Evolutionary conservation across 73 alveolate species (phyloP).

Genomic region (Tetrahymena borealis): DNA sequence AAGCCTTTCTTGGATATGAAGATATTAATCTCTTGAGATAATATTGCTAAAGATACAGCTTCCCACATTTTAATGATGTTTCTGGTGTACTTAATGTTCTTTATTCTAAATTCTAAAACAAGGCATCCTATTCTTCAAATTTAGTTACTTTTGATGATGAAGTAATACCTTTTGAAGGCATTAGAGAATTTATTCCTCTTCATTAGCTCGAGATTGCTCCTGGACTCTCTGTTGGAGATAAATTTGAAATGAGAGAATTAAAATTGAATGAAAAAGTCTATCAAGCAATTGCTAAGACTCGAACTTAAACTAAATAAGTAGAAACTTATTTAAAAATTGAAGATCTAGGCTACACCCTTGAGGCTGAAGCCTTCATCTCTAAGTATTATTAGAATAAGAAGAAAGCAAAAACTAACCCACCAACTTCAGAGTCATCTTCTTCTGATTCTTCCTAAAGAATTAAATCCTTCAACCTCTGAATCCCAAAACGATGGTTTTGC

Average conservation of each 20-base stretch:
- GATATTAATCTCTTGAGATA: not conserved
- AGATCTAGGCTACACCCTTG: not conserved
- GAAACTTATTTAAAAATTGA: not conserved
- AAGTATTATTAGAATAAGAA: not conserved
- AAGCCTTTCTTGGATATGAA: not conserved
- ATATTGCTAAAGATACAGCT: not conserved
- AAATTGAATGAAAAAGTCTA: not conserved
- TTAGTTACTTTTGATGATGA: not conserved
- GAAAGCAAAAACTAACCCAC: not conserved
- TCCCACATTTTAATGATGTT: not conserved
- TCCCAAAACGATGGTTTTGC: constrained; percentile 1
- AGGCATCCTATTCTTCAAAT: not conserved
- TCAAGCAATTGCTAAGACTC: not conserved
- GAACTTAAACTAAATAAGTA: not conserved
- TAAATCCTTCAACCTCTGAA: not conserved
- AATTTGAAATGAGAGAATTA: not conserved
- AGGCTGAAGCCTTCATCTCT: not conserved
- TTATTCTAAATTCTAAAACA: not conserved
- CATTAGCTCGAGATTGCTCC: not conserved
- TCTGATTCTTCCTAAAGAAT: not conserved
- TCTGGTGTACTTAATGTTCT: not conserved
- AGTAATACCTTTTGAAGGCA: not conserved
- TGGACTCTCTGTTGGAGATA: not conserved
- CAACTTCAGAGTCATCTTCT: not conserved
- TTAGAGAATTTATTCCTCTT: not conserved